Evolutionary conservation across 805 yeast species (phyloP).

Genomic region (Nakazawaea wickerhamii): DNA sequence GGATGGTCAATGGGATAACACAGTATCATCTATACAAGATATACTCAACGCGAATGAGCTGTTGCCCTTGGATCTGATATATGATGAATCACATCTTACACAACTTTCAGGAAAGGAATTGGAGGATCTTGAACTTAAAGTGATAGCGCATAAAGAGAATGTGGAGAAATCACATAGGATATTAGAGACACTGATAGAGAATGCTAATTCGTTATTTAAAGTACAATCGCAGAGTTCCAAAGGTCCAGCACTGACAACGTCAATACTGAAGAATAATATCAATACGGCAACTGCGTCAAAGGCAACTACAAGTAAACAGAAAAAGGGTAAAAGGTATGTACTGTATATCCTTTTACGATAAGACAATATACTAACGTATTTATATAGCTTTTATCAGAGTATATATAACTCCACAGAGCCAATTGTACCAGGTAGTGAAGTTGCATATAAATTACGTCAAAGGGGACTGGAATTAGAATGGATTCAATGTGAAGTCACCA

Average conservation of each 20-base stretch:
- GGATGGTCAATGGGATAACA: conserved; percentile 67
- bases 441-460: conserved; percentile 74
- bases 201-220: conserved; percentile 41
- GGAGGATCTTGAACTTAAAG: conserved; percentile 31
- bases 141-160: conserved; percentile 51
- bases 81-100: conserved; percentile 25
- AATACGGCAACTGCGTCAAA: background rate
- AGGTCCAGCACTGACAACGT: too few species aligned
- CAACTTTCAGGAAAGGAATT: conserved; percentile 35
- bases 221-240: conserved; percentile 17
- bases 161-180: conserved; percentile 45
- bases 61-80: conserved; percentile 40
- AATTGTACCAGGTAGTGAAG: conserved; percentile 66
- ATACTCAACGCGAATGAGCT: conserved; percentile 58
- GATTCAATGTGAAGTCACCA: conserved; percentile 91
- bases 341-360: conserved; percentile 12
- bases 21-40: conserved; percentile 62
- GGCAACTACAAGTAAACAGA: conserved; percentile 16
- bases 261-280: background rate
- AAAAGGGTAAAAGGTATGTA: conserved; percentile 22
- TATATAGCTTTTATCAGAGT: conserved; percentile 33
- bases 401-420: conserved; percentile 57
- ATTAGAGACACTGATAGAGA: conserved; percentile 36
- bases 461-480: conserved; percentile 80
- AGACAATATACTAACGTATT: background rate